Evolutionary conservation across 257 asterid genomes (phyloP).

Genomic region (Prunella vulgaris): DNA sequence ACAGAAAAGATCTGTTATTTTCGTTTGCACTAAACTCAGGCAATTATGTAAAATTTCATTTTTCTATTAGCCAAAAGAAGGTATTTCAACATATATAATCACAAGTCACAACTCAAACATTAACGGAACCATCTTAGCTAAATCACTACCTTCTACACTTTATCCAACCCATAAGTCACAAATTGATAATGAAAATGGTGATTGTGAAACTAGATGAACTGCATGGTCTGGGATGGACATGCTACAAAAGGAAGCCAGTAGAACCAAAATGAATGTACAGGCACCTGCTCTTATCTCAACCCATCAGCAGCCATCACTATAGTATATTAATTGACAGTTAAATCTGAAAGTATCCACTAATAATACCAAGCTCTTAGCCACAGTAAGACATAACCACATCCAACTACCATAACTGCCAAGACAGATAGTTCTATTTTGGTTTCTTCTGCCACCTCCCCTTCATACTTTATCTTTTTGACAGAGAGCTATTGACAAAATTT

Average conservation of each 20-base stretch:
- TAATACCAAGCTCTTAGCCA: neutral
- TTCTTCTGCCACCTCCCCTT: neutral
- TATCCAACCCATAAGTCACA: neutral
- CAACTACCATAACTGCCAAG: neutral
- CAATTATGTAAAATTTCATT: neutral
- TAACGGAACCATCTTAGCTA: neutral
- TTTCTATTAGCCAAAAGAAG: neutral
- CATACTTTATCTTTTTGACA: neutral
- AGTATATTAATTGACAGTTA: neutral
- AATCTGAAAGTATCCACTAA: neutral
- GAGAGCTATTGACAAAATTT: neutral
- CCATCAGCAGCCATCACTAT: too few relatives aligned
- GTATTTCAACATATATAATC: neutral
- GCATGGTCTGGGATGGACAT: neutral
- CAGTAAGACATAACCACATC: constrained; percentile 10
- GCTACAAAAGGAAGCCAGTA: neutral
- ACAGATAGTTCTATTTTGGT: neutral
- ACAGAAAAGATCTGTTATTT: neutral
- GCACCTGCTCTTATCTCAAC: too few relatives aligned
- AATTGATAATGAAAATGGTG: neutral
- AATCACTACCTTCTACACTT: neutral
- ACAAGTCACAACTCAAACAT: neutral
- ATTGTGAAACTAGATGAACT: neutral
- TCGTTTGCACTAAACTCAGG: neutral
- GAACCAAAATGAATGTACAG: neutral